A percentile compares a stretch with the other conserved stretches of the same genome.
Evolutionary conservation across 83 land plant species (phyloP).

Genomic region (Thuja plicata): DNA sequence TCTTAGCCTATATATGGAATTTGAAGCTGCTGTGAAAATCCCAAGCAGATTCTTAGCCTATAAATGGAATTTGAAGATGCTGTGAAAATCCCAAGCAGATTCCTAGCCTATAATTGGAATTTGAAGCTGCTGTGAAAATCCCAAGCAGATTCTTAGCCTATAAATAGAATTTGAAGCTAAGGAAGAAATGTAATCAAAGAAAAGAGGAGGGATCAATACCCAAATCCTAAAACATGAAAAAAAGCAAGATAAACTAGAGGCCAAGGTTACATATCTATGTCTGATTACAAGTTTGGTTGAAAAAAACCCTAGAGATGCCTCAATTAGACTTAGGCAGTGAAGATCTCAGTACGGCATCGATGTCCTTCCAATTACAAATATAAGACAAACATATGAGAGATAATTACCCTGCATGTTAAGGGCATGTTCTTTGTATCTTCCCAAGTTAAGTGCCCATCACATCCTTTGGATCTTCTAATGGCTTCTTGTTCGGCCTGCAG

Average conservation of each 20-base stretch:
- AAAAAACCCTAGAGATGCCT: no score
- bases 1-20: not conserved
- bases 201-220: not conserved
- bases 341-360: no score
- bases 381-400: not conserved
- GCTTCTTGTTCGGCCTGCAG: slow-evolving; percentile 69
- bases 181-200: not conserved
- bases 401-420: slow-evolving; percentile 63
- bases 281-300: no score
- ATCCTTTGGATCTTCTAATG: slow-evolving; percentile 31
- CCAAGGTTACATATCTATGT: no score
- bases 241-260: no score
- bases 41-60: not conserved
- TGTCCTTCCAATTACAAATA: no score
- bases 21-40: not conserved
- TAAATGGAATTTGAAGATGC: not conserved
- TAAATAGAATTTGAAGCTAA: not conserved
- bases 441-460: slow-evolving; percentile 53
- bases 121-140: not conserved
- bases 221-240: not conserved
- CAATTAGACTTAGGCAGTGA: no score
- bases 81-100: not conserved
- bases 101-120: no score
- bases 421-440: slow-evolving; percentile 75
- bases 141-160: not conserved